Evolutionary conservation across 148 eudicot species (phyloP).

Genomic region (Amaranthus cruentus): DNA sequence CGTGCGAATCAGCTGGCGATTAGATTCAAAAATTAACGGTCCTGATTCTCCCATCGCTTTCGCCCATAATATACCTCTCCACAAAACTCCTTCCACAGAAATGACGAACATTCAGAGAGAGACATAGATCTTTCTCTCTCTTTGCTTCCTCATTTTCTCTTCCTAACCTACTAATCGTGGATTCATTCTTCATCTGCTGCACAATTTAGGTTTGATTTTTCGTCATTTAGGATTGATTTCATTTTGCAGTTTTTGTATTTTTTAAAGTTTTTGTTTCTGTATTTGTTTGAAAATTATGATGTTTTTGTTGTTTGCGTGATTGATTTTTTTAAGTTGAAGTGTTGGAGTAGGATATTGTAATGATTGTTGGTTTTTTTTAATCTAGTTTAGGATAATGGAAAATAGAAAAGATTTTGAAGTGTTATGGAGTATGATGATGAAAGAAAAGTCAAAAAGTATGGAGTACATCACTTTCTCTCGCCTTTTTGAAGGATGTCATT

Average conservation of each 20-base stretch:
- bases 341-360: too few relatives aligned
- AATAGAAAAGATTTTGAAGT: not conserved
- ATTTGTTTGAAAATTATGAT: too few relatives aligned
- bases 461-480: not conserved
- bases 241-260: too few relatives aligned
- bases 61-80: not conserved
- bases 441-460: not conserved
- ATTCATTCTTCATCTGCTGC: too few relatives aligned
- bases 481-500: not conserved
- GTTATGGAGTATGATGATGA: not conserved
- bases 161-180: too few relatives aligned
- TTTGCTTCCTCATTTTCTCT: too few relatives aligned
- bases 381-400: not conserved
- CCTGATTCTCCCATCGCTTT: not conserved
- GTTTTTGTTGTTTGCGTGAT: too few relatives aligned
- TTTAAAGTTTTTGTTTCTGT: too few relatives aligned
- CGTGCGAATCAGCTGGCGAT: constrained; percentile 14
- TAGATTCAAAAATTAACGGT: not conserved
- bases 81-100: not conserved
- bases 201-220: too few relatives aligned
- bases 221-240: too few relatives aligned
- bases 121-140: constrained; percentile 4
- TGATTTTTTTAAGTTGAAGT: too few relatives aligned
- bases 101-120: not conserved
- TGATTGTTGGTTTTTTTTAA: not conserved